Evolutionary conservation across 306 rosid genomes (phyloP).

Genomic region (Acacia melanoxylon): DNA sequence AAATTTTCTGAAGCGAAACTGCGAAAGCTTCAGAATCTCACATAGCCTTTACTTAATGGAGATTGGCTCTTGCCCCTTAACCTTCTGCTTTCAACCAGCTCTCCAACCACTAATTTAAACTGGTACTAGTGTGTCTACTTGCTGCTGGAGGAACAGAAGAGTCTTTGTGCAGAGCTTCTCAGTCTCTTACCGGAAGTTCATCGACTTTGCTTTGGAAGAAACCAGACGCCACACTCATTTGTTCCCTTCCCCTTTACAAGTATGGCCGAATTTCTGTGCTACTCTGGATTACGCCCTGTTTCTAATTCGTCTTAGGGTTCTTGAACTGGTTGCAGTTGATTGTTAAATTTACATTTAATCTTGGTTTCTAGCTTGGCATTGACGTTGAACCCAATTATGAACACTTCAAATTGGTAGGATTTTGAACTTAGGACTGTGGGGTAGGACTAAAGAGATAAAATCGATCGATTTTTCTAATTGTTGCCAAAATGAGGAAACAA

Average conservation of each 20-base stretch:
- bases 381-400: background rate
- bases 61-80: conserved; percentile 31
- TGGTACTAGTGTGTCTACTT: background rate
- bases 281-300: background rate
- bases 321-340: background rate
- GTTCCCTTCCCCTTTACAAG: conserved; percentile 52
- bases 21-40: background rate
- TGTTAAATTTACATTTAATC: background rate
- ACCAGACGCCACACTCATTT: conserved; percentile 37
- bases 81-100: conserved; percentile 15
- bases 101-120: conserved; percentile 8
- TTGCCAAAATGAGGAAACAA: background rate
- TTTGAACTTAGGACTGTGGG: background rate
- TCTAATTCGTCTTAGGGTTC: conserved; percentile 7
- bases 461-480: background rate
- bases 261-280: background rate
- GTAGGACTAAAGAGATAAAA: background rate
- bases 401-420: too few relatives aligned
- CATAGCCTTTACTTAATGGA: conserved; percentile 24
- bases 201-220: conserved; percentile 52
- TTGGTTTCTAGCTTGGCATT: background rate
- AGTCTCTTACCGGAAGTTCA: conserved; percentile 39
- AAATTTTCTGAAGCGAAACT: background rate
- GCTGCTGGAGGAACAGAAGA: conserved; percentile 11
- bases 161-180: conserved; percentile 12